A percentile compares a stretch with the other conserved stretches of the same genome.
Evolutionary conservation across 768 basidiomycete genomes (phyloP).

Genomic region (Suillus subaureus): DNA sequence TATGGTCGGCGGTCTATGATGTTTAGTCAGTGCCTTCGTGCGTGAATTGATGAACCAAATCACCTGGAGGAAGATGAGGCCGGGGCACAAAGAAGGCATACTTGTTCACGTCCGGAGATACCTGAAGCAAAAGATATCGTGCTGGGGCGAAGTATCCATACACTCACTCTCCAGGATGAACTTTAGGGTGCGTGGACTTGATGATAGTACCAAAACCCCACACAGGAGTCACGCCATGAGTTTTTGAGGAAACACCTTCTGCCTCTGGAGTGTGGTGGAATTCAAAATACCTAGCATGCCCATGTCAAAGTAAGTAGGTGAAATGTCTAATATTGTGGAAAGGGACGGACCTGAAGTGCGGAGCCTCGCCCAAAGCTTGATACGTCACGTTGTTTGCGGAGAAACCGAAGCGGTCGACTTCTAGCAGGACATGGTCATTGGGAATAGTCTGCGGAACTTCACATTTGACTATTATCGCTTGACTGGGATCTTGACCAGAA

Average conservation of each 20-base stretch:
- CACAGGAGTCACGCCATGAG: constrained; percentile 67
- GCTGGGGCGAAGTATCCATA: constrained; percentile 64
- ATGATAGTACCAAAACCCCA: constrained; percentile 72
- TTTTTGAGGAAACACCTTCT: constrained; percentile 41
- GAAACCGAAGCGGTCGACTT: constrained; percentile 69
- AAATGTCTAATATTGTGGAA: neutral
- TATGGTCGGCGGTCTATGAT: constrained; percentile 65
- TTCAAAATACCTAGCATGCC: constrained; percentile 63
- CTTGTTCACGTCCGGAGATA: constrained; percentile 55
- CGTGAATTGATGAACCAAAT: neutral
- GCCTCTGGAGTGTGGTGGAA: constrained; percentile 55
- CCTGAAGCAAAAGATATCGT: constrained; percentile 55
- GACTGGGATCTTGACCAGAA: constrained; percentile 31
- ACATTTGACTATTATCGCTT: constrained; percentile 31
- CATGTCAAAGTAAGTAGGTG: constrained; percentile 23
- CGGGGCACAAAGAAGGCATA: constrained; percentile 60
- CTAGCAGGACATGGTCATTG: constrained; percentile 52
- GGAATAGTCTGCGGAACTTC: constrained; percentile 27
- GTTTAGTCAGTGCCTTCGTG: constrained; percentile 4
- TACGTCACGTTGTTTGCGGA: constrained; percentile 76
- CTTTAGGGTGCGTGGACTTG: constrained; percentile 48
- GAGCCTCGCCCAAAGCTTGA: constrained; percentile 51
- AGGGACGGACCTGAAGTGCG: constrained; percentile 39
- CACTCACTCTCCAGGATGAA: constrained; percentile 57
- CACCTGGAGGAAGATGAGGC: constrained; percentile 63